Percentiles rank a stretch among this genome's conserved stretches.
phyloP scores from a whole-genome alignment of 1,284 basidiomycete species.

The Neolentinus lepideus region DNA sequence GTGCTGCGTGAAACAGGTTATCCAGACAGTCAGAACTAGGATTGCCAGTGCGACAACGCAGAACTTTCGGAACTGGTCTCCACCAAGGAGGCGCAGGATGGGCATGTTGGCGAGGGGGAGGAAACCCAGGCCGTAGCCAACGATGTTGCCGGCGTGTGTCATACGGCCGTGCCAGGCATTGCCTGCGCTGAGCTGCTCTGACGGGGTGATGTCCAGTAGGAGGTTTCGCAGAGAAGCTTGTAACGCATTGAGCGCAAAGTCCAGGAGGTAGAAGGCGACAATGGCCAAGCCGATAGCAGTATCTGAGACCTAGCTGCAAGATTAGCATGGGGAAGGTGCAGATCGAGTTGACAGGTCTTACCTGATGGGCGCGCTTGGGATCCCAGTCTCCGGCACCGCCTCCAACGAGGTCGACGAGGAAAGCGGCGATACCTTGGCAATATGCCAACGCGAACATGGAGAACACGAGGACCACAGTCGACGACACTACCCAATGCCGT shows the following conservation, averaged over 20 bases:
- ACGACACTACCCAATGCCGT: slow-evolving; percentile 84
- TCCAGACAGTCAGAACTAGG: slow-evolving; percentile 76
- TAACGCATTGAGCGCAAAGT: slow-evolving; percentile 92
- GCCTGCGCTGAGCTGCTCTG: slow-evolving; percentile 81
- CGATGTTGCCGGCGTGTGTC: slow-evolving; percentile 91
- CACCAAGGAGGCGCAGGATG: slow-evolving; percentile 77
- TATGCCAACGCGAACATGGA: slow-evolving; percentile 81
- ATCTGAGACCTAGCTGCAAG: slow-evolving; percentile 44
- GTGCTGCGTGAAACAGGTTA: slow-evolving; percentile 79
- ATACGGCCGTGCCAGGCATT: slow-evolving; percentile 99
- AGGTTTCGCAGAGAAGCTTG: slow-evolving; percentile 92
- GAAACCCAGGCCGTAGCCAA: slow-evolving; percentile 90
- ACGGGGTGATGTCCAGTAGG: slow-evolving; percentile 83
- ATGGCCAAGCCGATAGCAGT: slow-evolving; percentile 83
- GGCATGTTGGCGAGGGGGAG: slow-evolving; percentile 75
- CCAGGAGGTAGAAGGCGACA: slow-evolving; percentile 88
- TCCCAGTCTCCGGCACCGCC: slow-evolving; percentile 89
- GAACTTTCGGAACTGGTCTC: slow-evolving; percentile 93
- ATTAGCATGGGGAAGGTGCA: not conserved
- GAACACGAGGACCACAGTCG: slow-evolving; percentile 67
- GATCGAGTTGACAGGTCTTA: slow-evolving; percentile 22
- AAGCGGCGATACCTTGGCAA: slow-evolving; percentile 66
- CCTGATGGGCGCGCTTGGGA: slow-evolving; percentile 59
- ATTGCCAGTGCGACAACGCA: slow-evolving; percentile 82
- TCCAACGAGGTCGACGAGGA: slow-evolving; percentile 75